Base-by-base conservation (phyloP, 2,329 filamentous ascomycete species). In the Coniella lustricola region DNA sequence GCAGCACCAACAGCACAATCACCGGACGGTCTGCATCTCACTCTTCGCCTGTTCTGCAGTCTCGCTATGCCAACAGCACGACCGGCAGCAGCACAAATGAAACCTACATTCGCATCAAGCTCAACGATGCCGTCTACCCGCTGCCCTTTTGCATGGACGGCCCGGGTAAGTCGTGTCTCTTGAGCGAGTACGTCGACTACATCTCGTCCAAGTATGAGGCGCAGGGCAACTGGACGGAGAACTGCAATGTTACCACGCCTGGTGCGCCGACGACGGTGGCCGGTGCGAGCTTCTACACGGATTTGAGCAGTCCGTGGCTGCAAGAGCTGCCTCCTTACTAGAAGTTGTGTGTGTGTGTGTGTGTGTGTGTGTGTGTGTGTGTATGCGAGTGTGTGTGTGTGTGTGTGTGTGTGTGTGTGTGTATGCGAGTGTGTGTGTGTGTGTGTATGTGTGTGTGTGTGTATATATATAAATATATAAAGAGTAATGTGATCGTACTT, bases 51-150 rank as follows among this genome's bases (percentile, higher is more conserved):
- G 34, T 21, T 36, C 41, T n/a, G 38, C 46, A 43, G 16, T 40
- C 37, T n/a, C 37, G 20, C 18, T n/a, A 25, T n/a, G 14, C 40
- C 22, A 45, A 37, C 16, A 54, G 48, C 12, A 31, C 41, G 16
- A 45, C 47, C 10, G 54, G 48, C 12, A 40, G 38, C 21, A 44
- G 42, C 17, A 49, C 38, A 17, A 68, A 66, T 34, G 62, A 64
- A 34, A 69, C 64, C 14, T 81, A 73, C 50, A 59, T 84, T 36
- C 75, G 81, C 14, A 72, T 85, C 42, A 66, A 73, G 10, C 66
- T 84, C 36, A 84, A 85, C 56, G 80, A 84, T 48, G 76, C 75
- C 7, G 72, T 84, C 3, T 84, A 84, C 57, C 77, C 77, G 0
- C 62, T 84, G 1, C 71, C 74, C 0, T 69, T 65, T 0, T 84